Evolutionary conservation across 2,329 filamentous ascomycete genomes (phyloP).

Genomic region (Penicillium corylophilum): DNA sequence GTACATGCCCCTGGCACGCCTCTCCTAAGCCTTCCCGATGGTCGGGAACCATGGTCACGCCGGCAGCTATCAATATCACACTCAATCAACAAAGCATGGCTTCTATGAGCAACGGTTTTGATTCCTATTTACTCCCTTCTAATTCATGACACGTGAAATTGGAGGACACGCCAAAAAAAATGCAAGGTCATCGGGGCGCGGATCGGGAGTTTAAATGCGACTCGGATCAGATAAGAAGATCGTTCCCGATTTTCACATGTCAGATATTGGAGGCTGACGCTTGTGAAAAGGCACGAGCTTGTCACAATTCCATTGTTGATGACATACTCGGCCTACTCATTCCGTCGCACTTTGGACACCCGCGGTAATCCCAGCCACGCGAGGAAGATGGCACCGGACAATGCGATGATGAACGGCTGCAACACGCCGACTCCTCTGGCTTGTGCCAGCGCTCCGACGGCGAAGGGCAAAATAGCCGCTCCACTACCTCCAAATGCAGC

Average conservation of each 20-base stretch:
- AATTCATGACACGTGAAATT: slow-evolving; percentile 1
- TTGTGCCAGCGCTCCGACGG: slow-evolving; percentile 51
- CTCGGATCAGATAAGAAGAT: slow-evolving; percentile 27
- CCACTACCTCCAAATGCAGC: slow-evolving; percentile 74
- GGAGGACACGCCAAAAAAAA: neutral
- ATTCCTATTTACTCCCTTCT: neutral
- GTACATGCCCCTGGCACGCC: neutral
- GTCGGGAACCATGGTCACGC: neutral
- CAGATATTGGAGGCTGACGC: neutral
- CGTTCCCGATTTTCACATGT: slow-evolving; percentile 16
- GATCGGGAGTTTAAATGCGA: slow-evolving; percentile 8
- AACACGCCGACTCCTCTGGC: slow-evolving; percentile 59
- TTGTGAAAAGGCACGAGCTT: slow-evolving; percentile 11
- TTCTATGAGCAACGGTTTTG: neutral
- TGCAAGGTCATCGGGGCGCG: slow-evolving; percentile 4
- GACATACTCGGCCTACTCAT: slow-evolving; percentile 6
- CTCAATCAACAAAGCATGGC: neutral
- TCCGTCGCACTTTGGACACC: slow-evolving; percentile 17
- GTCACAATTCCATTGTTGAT: neutral
- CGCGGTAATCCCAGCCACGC: slow-evolving; percentile 49
- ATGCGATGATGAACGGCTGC: slow-evolving; percentile 58
- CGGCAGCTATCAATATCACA: neutral
- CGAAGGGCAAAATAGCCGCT: slow-evolving; percentile 51
- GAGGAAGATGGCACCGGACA: slow-evolving; percentile 51
- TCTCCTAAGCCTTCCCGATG: neutral